phyloP scores from a whole-genome alignment of 2,329 filamentous ascomycete species.

The Leptographium procerum region DNA sequence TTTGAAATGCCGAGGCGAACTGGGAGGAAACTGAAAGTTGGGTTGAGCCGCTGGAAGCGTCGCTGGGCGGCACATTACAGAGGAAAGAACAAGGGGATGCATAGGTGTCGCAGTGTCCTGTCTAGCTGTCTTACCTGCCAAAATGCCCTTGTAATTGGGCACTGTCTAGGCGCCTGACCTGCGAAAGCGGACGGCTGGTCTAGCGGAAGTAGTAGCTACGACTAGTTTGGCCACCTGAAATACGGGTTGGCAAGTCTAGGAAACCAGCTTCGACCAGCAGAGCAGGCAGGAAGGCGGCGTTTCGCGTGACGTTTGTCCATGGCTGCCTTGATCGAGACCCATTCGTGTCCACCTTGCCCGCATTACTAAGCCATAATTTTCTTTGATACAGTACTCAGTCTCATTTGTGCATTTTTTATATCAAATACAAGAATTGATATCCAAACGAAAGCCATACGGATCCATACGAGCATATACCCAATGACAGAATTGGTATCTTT shows the following conservation, averaged over 20 bases:
- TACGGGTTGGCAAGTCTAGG: neutral
- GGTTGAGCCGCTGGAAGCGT: neutral
- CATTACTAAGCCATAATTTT: neutral
- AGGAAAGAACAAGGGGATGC: neutral
- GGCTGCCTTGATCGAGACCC: slow-evolving; percentile 10
- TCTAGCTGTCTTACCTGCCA: neutral
- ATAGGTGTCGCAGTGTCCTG: neutral
- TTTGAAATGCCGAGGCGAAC: neutral
- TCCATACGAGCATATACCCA: too few relatives aligned
- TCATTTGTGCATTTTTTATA: too few relatives aligned
- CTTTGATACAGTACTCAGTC: too few relatives aligned
- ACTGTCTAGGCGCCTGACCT: neutral
- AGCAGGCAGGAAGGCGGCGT: neutral
- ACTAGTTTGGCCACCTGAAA: neutral
- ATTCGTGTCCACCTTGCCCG: neutral
- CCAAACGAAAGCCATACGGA: too few relatives aligned
- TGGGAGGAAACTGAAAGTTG: neutral
- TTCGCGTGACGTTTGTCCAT: slow-evolving; percentile 13
- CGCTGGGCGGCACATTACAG: neutral
- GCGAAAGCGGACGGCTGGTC: neutral
- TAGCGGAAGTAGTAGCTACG: neutral
- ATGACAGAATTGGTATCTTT: too few relatives aligned
- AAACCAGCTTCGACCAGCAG: neutral
- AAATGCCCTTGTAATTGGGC: neutral
- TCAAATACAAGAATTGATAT: too few relatives aligned